Percentiles rank a stretch among this genome's conserved stretches.
phyloP scores from a whole-genome alignment of 331 rosid species.

The Acacia pycnantha region DNA sequence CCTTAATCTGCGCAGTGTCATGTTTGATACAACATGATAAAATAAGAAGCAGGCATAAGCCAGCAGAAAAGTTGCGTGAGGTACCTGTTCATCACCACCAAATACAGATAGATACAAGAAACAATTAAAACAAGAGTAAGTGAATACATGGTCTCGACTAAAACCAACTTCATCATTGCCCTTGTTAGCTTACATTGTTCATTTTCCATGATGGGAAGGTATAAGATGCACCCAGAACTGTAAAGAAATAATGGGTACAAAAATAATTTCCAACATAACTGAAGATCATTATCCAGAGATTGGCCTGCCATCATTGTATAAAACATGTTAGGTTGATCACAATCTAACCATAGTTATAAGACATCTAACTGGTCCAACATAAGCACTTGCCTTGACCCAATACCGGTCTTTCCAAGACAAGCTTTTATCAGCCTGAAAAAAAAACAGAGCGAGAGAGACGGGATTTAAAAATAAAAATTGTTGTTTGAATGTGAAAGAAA shows the following conservation, averaged over 20 bases:
- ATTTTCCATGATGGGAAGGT: conserved; percentile 99
- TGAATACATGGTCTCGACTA: conserved; percentile 1
- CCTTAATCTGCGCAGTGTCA: conserved; percentile 81
- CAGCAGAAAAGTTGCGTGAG: conserved; percentile 84
- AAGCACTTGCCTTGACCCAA: conserved; percentile 94
- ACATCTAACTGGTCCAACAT: neutral
- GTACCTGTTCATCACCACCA: conserved; percentile 61
- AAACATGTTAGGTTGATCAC: conserved; percentile 20
- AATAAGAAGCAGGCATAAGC: conserved; percentile 92
- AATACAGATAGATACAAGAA: conserved; percentile 26
- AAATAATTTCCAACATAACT: conserved; percentile 97
- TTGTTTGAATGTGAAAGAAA: neutral
- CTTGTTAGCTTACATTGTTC: conserved; percentile 71
- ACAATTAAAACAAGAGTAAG: conserved; percentile 9
- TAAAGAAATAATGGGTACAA: conserved; percentile 97
- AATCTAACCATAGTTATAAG: conserved; percentile 1
- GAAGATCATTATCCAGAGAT: conserved; percentile 82
- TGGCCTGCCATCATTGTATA: conserved; percentile 63
- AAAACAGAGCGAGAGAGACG: neutral
- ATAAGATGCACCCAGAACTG: conserved; percentile 94
- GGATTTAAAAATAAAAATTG: neutral
- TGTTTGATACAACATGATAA: conserved; percentile 85
- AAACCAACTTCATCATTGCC: conserved; percentile 10
- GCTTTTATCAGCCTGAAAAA: conserved; percentile 77
- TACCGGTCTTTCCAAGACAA: conserved; percentile 76